These are phyloP conservation scores for Exophiala viscosa DNA, from an alignment of 2,329 filamentous ascomycete species.

Conservation along the genomic window DNA sequence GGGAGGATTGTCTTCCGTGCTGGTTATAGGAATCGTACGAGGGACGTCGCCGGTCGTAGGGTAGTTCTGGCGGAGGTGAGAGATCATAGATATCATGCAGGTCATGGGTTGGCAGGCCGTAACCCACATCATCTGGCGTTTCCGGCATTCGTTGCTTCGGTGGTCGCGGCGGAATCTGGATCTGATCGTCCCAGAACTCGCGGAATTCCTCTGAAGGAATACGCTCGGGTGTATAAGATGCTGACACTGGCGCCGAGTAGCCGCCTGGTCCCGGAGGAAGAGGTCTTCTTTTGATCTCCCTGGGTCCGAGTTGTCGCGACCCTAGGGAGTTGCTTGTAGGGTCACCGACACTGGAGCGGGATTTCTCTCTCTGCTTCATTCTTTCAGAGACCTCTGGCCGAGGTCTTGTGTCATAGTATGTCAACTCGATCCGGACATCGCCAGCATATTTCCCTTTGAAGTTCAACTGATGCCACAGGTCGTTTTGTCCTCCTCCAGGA, in stretches of 20 bases:
- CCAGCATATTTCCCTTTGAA: slow-evolving; percentile 95
- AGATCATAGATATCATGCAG: slow-evolving; percentile 16
- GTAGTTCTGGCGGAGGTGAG: not conserved
- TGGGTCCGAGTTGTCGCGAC: slow-evolving; percentile 54
- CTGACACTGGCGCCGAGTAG: slow-evolving; percentile 9
- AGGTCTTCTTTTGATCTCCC: slow-evolving; percentile 71
- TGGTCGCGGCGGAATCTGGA: slow-evolving; percentile 18
- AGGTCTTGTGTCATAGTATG: slow-evolving; percentile 86
- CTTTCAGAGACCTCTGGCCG: slow-evolving; percentile 69
- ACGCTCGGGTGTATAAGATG: slow-evolving; percentile 2
- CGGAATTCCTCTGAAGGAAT: slow-evolving; percentile 14
- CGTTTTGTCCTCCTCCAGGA: slow-evolving; percentile 84
- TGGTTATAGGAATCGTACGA: slow-evolving; percentile 7
- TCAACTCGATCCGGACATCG: slow-evolving; percentile 90
- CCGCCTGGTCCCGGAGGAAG: slow-evolving; percentile 68
- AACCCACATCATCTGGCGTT: slow-evolving; percentile 23
- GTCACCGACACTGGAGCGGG: slow-evolving; percentile 33
- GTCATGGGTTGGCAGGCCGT: slow-evolving; percentile 14
- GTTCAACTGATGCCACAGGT: slow-evolving; percentile 83
- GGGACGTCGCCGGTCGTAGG: slow-evolving; percentile 9
- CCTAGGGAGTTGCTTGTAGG: slow-evolving; percentile 30
- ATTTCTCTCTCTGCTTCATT: slow-evolving; percentile 44
- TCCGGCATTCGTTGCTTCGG: slow-evolving; percentile 24
- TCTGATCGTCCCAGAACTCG: slow-evolving; percentile 22
- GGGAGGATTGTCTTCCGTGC: not conserved